These are phyloP conservation scores for Verbascum thapsus DNA, from an alignment of 257 asterid species.

Conservation along the genomic window DNA sequence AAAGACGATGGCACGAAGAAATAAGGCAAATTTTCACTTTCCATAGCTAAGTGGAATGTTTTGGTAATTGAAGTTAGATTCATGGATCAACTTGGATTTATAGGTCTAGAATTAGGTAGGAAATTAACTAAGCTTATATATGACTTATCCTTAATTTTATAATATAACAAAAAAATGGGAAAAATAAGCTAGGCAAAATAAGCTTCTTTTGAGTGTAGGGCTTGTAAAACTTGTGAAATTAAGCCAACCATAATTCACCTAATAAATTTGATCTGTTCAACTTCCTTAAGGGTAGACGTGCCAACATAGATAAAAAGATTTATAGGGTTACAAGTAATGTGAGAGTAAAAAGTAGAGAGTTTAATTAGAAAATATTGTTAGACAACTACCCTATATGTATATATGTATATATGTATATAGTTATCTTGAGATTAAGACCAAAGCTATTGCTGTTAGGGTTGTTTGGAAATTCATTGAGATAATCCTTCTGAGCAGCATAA, in stretches of 20 bases:
- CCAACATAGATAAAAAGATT: conserved; percentile 31
- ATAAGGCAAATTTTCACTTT: conserved; percentile 47
- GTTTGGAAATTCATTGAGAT: conserved; percentile 43
- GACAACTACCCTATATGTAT: conserved; percentile 51
- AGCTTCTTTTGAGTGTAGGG: conserved; percentile 20
- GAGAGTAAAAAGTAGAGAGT: conserved; percentile 20
- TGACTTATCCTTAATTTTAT: neutral
- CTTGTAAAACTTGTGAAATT: conserved; percentile 34
- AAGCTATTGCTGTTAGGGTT: conserved; percentile 45
- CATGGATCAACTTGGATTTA: conserved; percentile 39
- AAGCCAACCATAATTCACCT: conserved; percentile 55
- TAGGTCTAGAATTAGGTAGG: conserved; percentile 45
- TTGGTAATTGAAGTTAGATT: conserved; percentile 25
- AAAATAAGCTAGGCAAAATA: neutral
- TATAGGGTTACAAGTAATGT: conserved; percentile 7
- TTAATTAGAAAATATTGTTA: conserved; percentile 30
- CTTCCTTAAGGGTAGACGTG: conserved; percentile 50
- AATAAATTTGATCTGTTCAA: conserved; percentile 53
- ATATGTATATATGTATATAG: no score
- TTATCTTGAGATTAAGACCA: conserved; percentile 31
- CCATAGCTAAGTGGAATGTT: conserved; percentile 37
- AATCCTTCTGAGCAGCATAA: conserved; percentile 29
- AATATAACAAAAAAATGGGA: neutral
- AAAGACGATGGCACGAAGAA: conserved; percentile 33
- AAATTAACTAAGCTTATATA: conserved; percentile 13